Evolutionary conservation across 306 rosid species (phyloP), one percentile per base, ranked within the genome.

Genomic region (Ochetophila trinervis): DNA sequence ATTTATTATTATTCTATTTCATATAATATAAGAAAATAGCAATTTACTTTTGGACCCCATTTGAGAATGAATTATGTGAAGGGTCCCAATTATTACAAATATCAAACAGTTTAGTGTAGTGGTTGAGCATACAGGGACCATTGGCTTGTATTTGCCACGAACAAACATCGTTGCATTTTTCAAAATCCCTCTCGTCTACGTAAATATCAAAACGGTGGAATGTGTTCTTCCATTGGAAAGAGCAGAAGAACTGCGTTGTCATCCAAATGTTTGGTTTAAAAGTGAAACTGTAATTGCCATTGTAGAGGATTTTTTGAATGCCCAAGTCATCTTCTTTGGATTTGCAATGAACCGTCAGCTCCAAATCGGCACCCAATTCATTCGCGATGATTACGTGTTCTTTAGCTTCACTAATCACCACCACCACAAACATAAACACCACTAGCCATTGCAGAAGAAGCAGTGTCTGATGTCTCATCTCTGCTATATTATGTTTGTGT

Each of bases 311-410:
- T 5, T 4, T 1, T 4, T 65, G 24, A 15, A 11, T 2, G 2
- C 70, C 70, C 12, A 63, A 10, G 44, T 64, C 70, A 9, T 22
- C 19, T 3, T 56, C 5, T 24, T 34, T 56, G 53, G 70, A 72
- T 19, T 56, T 4, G 19, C 66, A 72, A 34, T 55, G 70, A 45
- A 22, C 5, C 0, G 45, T 23, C 35, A 64, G 59, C 8, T 18
- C 8, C 22, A 14, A 17, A 11, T 30, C 37, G 1, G 35, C 5
- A 0, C 0, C 13, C 8, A 73, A 21, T 2, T 53, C 32, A 11
- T 73, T 65, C 32, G 36, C n/a, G 6, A 66, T 35, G 8, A 0
- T 5, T 5, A 58, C 65, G 4, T 47, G 22, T 40, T 53, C 18
- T 53, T 4, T 53, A 10, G 27, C 23, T 17, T 56, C 60, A 3